phyloP scores from a whole-genome alignment of 2,329 filamentous ascomycete species.

The Exserohilum turcica region DNA sequence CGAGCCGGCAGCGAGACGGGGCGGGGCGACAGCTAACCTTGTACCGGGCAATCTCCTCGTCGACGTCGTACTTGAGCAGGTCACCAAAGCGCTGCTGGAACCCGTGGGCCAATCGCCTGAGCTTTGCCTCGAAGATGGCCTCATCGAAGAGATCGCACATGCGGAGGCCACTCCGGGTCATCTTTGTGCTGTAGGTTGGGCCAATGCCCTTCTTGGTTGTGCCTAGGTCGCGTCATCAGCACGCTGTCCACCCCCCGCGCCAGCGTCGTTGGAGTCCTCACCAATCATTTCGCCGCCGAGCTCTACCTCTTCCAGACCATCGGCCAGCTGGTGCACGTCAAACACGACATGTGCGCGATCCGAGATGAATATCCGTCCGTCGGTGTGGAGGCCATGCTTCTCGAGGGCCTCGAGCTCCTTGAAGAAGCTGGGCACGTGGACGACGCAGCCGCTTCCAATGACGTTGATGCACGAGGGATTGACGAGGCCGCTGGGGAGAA shows the following conservation, averaged over 20 bases:
- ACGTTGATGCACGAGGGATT: slow-evolving; percentile 74
- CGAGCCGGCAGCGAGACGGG: background rate
- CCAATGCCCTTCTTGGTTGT: slow-evolving; percentile 59
- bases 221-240: slow-evolving; percentile 50
- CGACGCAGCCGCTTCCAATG: slow-evolving; percentile 69
- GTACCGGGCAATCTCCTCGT: slow-evolving; percentile 70
- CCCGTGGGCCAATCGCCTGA: slow-evolving; percentile 65
- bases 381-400: slow-evolving; percentile 63
- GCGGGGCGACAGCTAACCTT: slow-evolving; percentile 48
- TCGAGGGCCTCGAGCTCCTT: slow-evolving; percentile 66
- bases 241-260: background rate
- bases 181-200: slow-evolving; percentile 68
- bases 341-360: slow-evolving; percentile 69
- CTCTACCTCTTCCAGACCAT: slow-evolving; percentile 68
- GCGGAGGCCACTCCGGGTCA: slow-evolving; percentile 68
- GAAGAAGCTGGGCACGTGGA: slow-evolving; percentile 71
- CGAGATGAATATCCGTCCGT: slow-evolving; percentile 66
- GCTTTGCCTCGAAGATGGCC: slow-evolving; percentile 67
- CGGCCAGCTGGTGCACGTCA: slow-evolving; percentile 69
- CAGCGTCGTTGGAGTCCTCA: slow-evolving; percentile 16
- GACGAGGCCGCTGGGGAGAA: slow-evolving; percentile 67
- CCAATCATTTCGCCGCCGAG: slow-evolving; percentile 54
- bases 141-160: slow-evolving; percentile 71
- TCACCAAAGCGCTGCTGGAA: slow-evolving; percentile 73
- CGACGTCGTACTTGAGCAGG: slow-evolving; percentile 68